Evolutionary conservation across 306 rosid species (phyloP).

Genomic region (Ziziphus jujuba): DNA sequence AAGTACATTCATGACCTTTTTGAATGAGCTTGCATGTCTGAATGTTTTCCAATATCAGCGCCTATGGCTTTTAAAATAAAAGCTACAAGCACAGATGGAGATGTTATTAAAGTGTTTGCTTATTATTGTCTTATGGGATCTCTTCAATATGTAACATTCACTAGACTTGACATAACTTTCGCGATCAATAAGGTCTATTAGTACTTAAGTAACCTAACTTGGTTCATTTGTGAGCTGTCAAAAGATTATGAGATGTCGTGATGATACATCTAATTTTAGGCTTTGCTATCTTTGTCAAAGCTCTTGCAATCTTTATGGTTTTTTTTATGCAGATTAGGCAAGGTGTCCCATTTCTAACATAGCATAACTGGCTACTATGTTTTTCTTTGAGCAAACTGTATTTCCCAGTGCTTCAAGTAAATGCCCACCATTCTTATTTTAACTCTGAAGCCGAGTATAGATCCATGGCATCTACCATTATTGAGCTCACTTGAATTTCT

Average conservation of each 20-base stretch:
- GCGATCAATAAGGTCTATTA: background rate
- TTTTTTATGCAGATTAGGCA: background rate
- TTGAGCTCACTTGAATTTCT: background rate
- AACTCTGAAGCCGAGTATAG: background rate
- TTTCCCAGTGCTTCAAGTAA: background rate
- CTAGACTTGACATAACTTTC: background rate
- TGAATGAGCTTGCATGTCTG: background rate
- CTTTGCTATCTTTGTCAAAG: background rate
- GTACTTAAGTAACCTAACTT: background rate
- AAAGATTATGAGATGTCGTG: background rate
- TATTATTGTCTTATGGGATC: background rate
- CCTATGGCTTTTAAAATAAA: background rate
- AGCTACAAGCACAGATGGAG: background rate
- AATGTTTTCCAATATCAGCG: background rate
- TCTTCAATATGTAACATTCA: background rate
- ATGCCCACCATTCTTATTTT: background rate
- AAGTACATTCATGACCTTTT: background rate
- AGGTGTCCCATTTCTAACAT: background rate
- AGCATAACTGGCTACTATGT: background rate
- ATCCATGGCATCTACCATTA: background rate
- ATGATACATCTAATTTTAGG: background rate
- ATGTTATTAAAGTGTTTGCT: background rate
- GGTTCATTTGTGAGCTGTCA: background rate
- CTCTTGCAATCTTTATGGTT: background rate
- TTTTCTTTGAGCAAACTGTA: background rate